Evolutionary conservation across 208 protist species (phyloP), one percentile per base, ranked within the genome.

Genomic region (Leptomonas seymouri): DNA sequence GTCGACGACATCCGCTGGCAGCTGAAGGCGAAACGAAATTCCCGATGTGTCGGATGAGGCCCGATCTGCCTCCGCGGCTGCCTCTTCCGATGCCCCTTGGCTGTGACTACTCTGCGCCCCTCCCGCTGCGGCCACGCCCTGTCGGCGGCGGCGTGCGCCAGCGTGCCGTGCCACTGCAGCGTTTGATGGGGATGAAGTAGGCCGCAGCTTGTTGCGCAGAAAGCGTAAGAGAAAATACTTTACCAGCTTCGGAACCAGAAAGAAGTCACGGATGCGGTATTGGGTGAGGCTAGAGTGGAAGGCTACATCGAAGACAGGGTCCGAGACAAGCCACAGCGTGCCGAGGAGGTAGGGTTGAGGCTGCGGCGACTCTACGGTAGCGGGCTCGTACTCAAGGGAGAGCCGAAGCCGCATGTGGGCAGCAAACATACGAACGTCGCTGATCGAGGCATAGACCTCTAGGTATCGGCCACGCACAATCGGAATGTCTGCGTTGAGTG

Each of bases 291-390:
- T 80, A 1, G 88, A 91, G 48, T 82, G 76, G 49, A 96, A 65
- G 60, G 82, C 69, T 49, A 93, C 76, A 51, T 90, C 86, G 55
- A 96, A 96, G 44, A 76, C 72, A 9, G 91, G 91, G 48, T 96
- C 89, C 1, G 91, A 96, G 48, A 92, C 81, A 9, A 96, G 79
- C 86, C 89, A 96, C 21, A 93, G 23, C 6, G 71, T 90, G 63
- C 80, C 81, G 49, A 81, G 65, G 11, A 96, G 74, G 34, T 84
- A 90, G 16, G 87, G 90, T 58, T 78, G 80, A 28, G 78, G 63
- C 44, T 76, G 80, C 46, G 85, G 81, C 8, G 74, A 78, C 49
- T 92, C 86, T 56, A 95, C 77, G 3, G 87, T 92, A 11, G 90
- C 85, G 12, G 75, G 58, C 45, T 87, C 85, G 68, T 86, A 75